These are phyloP conservation scores for Celoporthe dispersa DNA, from an alignment of 2,329 filamentous ascomycete genomes.

Conservation along the genomic window DNA sequence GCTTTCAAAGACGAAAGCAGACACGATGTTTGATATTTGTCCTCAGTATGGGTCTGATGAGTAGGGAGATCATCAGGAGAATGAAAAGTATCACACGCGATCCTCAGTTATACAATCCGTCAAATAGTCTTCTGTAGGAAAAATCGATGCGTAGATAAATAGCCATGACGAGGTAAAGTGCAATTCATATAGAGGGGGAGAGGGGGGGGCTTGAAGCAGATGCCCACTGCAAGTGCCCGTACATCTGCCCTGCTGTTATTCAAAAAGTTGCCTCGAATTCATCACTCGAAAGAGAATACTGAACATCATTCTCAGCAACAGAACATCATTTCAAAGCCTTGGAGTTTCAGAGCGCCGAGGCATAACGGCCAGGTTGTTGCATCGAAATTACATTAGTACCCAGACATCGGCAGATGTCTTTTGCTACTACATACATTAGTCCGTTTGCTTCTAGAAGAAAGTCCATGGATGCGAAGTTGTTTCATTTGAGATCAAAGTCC, in stretches of 20 bases:
- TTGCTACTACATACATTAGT: not conserved
- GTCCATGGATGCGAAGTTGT: not conserved
- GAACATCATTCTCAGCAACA: not conserved
- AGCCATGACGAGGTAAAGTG: no score
- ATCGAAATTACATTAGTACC: not conserved
- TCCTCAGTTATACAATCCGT: not conserved
- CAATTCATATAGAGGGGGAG: no score
- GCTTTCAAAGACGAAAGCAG: conserved; percentile 22
- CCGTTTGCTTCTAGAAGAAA: not conserved
- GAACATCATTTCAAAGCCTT: not conserved
- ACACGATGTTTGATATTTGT: conserved; percentile 29
- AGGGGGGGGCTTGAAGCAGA: no score
- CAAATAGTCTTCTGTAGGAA: no score
- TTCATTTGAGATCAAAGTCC: not conserved
- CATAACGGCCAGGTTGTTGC: not conserved
- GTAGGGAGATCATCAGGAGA: not conserved
- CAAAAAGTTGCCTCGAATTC: not conserved
- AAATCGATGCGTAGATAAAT: no score
- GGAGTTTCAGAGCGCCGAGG: not conserved
- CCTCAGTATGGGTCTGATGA: conserved; percentile 22
- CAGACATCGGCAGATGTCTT: not conserved
- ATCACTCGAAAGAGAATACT: not conserved
- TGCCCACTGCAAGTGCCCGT: no score
- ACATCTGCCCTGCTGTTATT: no score
- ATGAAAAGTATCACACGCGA: no score